These are phyloP conservation scores for Chaetomium strumarium DNA, from an alignment of 2,329 filamentous ascomycete species.

Conservation along the genomic window DNA sequence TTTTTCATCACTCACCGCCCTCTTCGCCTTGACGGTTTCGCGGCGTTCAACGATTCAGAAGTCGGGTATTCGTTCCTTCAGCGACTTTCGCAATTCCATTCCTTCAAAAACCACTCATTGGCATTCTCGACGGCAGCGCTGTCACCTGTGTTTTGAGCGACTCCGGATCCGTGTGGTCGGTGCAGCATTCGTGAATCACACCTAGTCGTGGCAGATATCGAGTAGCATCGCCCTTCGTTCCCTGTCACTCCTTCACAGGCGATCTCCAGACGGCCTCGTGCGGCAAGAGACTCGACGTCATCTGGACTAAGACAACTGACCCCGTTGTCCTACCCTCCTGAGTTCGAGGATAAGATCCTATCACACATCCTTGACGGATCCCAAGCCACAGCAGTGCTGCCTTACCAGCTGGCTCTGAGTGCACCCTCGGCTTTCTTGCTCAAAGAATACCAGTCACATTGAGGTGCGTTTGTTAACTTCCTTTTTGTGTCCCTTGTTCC, in stretches of 20 bases:
- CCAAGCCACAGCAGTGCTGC: constrained; percentile 27
- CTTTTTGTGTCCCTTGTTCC: not conserved
- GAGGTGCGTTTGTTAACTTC: constrained; percentile 7
- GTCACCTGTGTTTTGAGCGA: constrained; percentile 18
- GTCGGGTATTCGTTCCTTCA: not conserved
- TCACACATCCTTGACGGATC: constrained; percentile 28
- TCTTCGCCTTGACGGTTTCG: constrained; percentile 11
- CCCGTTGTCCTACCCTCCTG: constrained; percentile 9
- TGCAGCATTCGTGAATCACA: constrained; percentile 17
- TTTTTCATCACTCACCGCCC: constrained; percentile 12
- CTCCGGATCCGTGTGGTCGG: constrained; percentile 8
- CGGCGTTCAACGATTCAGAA: constrained; percentile 3
- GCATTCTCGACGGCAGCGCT: constrained; percentile 21
- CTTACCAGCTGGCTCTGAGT: constrained; percentile 25
- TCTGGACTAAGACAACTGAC: constrained; percentile 4
- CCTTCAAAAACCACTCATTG: constrained; percentile 15
- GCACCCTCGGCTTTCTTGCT: constrained; percentile 12
- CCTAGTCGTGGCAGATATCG: constrained; percentile 15
- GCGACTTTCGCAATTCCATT: constrained; percentile 19
- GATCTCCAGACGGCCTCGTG: constrained; percentile 9
- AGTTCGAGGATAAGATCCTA: constrained; percentile 19
- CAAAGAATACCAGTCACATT: constrained; percentile 6
- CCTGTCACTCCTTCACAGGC: constrained; percentile 23
- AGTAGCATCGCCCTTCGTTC: constrained; percentile 14
- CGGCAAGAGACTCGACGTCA: constrained; percentile 18